Conservation (phyloP, 108 stramenopile genomes). For the Cyclotella kingstonii region DNA sequence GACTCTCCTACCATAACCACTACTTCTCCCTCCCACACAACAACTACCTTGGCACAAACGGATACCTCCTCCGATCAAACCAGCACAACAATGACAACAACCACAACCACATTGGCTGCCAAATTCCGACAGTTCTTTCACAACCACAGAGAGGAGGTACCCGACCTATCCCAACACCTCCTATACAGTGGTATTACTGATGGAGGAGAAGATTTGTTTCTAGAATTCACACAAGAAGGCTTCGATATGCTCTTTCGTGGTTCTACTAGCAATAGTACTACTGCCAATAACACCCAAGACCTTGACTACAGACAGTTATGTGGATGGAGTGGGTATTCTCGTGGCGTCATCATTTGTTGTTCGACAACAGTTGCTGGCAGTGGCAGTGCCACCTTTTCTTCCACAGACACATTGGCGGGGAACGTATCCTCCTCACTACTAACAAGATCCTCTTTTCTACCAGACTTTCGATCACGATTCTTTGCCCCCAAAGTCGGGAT, state of each 20-base stretch:
- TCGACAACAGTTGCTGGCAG: too few relatives aligned
- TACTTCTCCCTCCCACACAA: too few relatives aligned
- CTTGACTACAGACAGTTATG: conserved; percentile 54
- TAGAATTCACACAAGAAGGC: conserved; percentile 66
- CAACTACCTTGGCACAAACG: too few relatives aligned
- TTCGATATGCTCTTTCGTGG: too few relatives aligned
- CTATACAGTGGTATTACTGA: conserved; percentile 61
- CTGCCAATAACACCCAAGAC: too few relatives aligned
- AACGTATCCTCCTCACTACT: too few relatives aligned
- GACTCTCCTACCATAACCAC: too few relatives aligned
- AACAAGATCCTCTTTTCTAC: too few relatives aligned
- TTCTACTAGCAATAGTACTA: too few relatives aligned
- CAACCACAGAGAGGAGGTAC: background rate
- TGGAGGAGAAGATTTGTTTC: conserved; percentile 53
- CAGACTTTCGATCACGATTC: conserved; percentile 85
- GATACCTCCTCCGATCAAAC: too few relatives aligned
- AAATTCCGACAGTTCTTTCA: conserved; percentile 11
- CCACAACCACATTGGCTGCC: background rate
- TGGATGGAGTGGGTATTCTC: conserved; percentile 56
- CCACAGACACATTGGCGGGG: too few relatives aligned
- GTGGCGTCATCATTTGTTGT: conserved; percentile 79
- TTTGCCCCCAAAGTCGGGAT: conserved; percentile 93
- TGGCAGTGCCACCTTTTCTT: background rate
- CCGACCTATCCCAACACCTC: conserved; percentile 27
- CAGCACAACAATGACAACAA: too few relatives aligned